These are phyloP conservation scores for Sclerotinia glacialis DNA, from an alignment of 2,329 filamentous ascomycete genomes.

Conservation along the genomic window DNA sequence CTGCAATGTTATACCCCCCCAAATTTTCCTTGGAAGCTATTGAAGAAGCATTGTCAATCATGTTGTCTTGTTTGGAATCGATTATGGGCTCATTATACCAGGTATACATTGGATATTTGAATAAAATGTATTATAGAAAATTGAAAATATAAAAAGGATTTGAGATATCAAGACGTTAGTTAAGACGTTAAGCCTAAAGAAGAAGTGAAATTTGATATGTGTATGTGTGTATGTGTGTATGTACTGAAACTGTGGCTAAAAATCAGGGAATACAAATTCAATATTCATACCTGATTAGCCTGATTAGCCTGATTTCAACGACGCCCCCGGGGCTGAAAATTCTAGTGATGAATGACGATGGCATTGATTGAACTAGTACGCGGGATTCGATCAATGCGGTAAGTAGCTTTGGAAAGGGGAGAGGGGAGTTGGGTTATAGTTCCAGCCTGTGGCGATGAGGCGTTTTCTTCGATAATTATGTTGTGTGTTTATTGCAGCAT, in stretches of 20 bases:
- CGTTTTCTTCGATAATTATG: background rate
- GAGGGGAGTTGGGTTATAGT: background rate
- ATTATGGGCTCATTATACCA: background rate
- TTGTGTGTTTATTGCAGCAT: background rate
- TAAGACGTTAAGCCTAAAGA: background rate
- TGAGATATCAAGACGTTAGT: background rate
- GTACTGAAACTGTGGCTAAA: background rate
- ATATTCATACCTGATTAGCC: background rate
- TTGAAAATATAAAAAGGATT: background rate
- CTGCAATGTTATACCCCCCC: slow-evolving; percentile 14
- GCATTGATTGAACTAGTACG: background rate
- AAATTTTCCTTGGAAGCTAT: background rate
- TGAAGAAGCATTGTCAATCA: background rate
- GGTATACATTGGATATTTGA: background rate
- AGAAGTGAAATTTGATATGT: background rate
- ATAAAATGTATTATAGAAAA: background rate
- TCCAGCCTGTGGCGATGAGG: background rate
- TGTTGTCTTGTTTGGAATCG: background rate
- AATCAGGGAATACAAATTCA: background rate
- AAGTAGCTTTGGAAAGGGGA: background rate
- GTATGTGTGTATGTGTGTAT: background rate
- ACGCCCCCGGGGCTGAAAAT: background rate
- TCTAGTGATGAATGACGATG: background rate
- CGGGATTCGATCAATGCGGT: background rate
- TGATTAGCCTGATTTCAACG: background rate